Evolutionary conservation across 345 rosid species (phyloP), one percentile per base, ranked within the genome.

Genomic region (Clarkia xantiana): DNA sequence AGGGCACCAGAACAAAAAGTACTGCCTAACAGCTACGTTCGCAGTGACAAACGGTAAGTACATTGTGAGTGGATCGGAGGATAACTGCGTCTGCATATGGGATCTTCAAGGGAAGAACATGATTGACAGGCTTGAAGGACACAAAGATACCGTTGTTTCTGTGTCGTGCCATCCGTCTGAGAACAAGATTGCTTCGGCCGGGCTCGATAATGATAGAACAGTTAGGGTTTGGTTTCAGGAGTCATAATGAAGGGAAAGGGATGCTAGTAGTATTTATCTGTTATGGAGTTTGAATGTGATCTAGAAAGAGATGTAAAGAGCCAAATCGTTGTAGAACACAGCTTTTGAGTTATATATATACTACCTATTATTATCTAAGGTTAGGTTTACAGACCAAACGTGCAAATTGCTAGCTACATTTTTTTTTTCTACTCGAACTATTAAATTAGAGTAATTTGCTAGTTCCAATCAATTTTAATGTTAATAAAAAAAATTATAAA

Each of bases 61-160:
- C 56, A 91, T 91, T 34, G 96, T 91, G 13, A 86, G 98, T 18
- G 98, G 96, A 36, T 91, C 98, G 5, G 98, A 91, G 60, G 98
- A 86, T 46, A 73, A 74, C 10, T 84, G 93, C 53, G 79, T 91
- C 22, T 91, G 85, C 66, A 45, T 91, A 17, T 91, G 98, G 98
- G 94, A 91, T 78, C 80, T 91, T 44, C 98, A 91, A 63, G 76
- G 65, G 57, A 86, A 77, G 66, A 82, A 80, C 17, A 65, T 81
- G 81, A 40, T 91, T 45, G 96, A 86, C 77, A 91, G 66, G 62
- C 77, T 91, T 11, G 85, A 80, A 69, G 96, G 94, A 49, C 98
- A 91, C 53, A 48, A 68, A 3, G 98, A 91, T 47, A 72, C 89
- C 2, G 95, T 80, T 19, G 72, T 91, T 58, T 91, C 96, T 1